phyloP scores from a whole-genome alignment of 1,284 basidiomycete genomes.

The Ceratobasidium sp. region DNA sequence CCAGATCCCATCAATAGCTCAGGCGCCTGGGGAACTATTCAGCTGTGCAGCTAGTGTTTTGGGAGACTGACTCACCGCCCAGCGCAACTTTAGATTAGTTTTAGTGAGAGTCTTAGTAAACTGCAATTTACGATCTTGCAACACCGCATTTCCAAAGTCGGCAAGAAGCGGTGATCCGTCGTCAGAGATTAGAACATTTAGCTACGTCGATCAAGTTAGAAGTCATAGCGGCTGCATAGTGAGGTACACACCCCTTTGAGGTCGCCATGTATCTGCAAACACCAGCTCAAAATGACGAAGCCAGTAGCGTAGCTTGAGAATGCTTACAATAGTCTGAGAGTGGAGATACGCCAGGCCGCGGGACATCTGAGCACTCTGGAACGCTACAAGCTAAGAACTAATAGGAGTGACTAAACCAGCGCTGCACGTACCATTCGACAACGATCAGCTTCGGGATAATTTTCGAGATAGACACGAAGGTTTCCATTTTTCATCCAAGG shows the following conservation, averaged over 20 bases:
- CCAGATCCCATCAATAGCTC: not conserved
- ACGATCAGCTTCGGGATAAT: not conserved
- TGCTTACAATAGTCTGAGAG: not conserved
- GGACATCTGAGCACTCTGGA: not conserved
- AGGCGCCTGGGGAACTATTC: no score
- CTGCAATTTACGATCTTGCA: not conserved
- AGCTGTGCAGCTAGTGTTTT: no score
- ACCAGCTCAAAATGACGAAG: no score
- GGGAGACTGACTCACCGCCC: conserved; percentile 21
- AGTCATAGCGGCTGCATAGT: no score
- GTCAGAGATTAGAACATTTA: not conserved
- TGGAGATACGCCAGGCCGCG: conserved; percentile 18
- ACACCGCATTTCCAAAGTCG: not conserved
- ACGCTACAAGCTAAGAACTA: no score
- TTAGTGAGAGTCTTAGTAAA: not conserved
- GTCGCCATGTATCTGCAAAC: conserved; percentile 6
- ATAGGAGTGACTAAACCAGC: no score
- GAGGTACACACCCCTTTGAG: not conserved
- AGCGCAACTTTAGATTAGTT: not conserved
- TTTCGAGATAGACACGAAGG: not conserved
- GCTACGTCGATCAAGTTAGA: no score
- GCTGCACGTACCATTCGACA: not conserved
- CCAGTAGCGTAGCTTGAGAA: no score
- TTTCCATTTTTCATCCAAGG: conserved; percentile 17
- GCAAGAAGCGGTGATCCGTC: not conserved